phyloP scores from a whole-genome alignment of 352 stramenopile genomes.

The Saprolegnia diclina region DNA sequence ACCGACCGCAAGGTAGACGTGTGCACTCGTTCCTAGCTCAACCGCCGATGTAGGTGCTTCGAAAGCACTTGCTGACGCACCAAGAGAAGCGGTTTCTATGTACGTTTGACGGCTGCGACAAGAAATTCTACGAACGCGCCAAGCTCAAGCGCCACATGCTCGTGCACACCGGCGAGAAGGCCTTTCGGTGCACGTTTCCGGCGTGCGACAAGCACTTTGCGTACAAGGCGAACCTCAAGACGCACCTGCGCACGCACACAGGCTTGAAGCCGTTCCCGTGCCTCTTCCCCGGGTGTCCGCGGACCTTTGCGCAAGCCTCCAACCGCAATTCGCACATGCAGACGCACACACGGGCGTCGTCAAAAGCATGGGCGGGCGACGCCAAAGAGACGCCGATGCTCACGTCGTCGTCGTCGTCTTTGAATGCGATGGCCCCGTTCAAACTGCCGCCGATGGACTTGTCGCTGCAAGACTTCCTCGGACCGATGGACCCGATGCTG shows the following conservation, averaged over 20 bases:
- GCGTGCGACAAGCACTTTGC: conserved; percentile 85
- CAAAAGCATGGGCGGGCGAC: not conserved
- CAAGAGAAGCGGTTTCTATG: conserved; percentile 29
- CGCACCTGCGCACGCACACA: conserved; percentile 40
- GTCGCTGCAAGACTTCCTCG: conserved; percentile 13
- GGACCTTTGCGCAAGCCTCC: conserved; percentile 21
- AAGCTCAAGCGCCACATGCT: conserved; percentile 57
- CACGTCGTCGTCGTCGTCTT: not conserved
- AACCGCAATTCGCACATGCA: conserved; percentile 26
- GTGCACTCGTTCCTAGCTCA: not conserved
- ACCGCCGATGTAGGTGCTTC: conserved; percentile 14
- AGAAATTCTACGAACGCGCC: conserved; percentile 27
- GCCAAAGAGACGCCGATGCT: not conserved
- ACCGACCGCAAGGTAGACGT: conserved; percentile 20
- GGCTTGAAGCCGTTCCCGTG: conserved; percentile 82
- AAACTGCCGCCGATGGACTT: not conserved
- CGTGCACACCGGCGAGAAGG: conserved; percentile 84
- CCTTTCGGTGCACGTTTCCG: conserved; percentile 73
- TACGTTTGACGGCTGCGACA: conserved; percentile 28
- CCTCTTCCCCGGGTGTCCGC: conserved; percentile 68
- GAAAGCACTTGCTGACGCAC: conserved; percentile 28
- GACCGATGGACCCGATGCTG: not conserved
- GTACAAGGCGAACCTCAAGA: conserved; percentile 59
- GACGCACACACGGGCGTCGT: conserved; percentile 10
- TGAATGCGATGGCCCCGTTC: not conserved